Percentiles rank a stretch among this genome's conserved stretches.
Evolutionary conservation across 768 basidiomycete genomes (phyloP).

Genomic region (Lentinula boryana): DNA sequence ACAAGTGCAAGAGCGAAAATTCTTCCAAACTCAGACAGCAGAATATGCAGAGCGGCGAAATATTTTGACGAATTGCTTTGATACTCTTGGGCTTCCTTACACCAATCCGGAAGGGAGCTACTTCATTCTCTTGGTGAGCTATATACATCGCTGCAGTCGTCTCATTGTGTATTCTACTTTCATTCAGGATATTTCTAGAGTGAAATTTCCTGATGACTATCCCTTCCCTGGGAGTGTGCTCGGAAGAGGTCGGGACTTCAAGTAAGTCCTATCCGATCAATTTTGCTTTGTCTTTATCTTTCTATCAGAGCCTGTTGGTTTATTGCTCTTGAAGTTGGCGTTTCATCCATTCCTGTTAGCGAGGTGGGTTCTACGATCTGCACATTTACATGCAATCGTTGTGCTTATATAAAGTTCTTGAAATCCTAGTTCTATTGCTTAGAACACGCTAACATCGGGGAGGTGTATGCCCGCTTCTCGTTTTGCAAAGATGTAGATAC

Average conservation of each 20-base stretch:
- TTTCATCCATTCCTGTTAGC: conserved; percentile 92
- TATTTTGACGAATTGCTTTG: conserved; percentile 78
- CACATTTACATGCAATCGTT: background rate
- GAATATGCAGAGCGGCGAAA: conserved; percentile 80
- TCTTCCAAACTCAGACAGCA: conserved; percentile 68
- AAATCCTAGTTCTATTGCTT: conserved; percentile 78
- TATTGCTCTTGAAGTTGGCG: conserved; percentile 83
- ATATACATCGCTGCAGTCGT: background rate
- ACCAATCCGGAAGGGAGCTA: conserved; percentile 88
- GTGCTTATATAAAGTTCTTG: background rate
- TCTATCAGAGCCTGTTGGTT: conserved; percentile 91
- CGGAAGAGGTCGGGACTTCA: conserved; percentile 86
- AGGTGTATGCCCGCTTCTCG: conserved; percentile 82
- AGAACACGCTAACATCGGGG: conserved; percentile 81
- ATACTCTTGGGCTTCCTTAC: conserved; percentile 77
- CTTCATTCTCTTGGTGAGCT: conserved; percentile 75
- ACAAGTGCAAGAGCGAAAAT: conserved; percentile 60
- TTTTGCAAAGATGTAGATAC: conserved; percentile 96
- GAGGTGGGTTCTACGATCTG: conserved; percentile 50
- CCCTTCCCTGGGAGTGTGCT: conserved; percentile 70
- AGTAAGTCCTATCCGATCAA: conserved; percentile 30
- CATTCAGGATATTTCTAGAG: conserved; percentile 62
- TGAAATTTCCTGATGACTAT: conserved; percentile 79
- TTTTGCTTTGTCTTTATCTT: conserved; percentile 9
- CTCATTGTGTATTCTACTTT: background rate